These are phyloP conservation scores for Falciphora oryzae DNA, from an alignment of 2,329 filamentous ascomycete genomes.

Conservation along the genomic window DNA sequence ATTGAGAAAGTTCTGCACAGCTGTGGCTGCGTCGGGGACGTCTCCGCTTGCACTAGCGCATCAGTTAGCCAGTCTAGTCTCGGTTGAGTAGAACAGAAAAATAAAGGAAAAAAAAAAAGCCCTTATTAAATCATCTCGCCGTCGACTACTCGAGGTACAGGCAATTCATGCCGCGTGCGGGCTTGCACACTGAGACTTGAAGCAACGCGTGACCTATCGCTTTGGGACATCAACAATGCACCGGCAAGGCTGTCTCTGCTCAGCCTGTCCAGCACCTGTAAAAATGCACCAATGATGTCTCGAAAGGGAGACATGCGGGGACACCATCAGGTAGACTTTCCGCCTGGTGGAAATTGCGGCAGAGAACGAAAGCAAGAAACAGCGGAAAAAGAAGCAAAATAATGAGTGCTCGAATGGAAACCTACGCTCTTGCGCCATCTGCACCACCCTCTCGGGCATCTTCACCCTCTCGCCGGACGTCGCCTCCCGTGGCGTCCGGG, in stretches of 20 bases:
- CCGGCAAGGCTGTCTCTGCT: neutral
- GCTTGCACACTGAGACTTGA: slow-evolving; percentile 3
- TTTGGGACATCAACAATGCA: neutral
- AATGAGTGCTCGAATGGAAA: slow-evolving; percentile 31
- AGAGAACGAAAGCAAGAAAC: neutral
- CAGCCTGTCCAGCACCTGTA: neutral
- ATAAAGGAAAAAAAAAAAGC: slow-evolving; percentile 19
- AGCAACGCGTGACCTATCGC: neutral
- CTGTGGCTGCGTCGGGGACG: slow-evolving; percentile 63
- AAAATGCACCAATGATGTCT: neutral
- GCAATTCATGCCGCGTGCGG: neutral
- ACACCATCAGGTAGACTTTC: neutral
- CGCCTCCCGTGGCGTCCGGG: slow-evolving; percentile 80
- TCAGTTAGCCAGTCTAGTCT: slow-evolving; percentile 34
- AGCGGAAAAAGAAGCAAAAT: neutral
- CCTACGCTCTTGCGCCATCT: slow-evolving; percentile 99
- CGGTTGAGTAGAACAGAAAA: slow-evolving; percentile 12
- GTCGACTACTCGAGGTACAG: neutral
- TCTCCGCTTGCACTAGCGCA: slow-evolving; percentile 50
- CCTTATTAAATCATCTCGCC: neutral
- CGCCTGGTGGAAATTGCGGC: neutral
- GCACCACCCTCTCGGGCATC: slow-evolving; percentile 86
- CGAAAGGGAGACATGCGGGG: neutral
- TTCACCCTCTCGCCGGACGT: slow-evolving; percentile 85
- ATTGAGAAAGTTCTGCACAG: slow-evolving; percentile 83